A percentile compares a stretch with the other conserved stretches of the same genome.
Conservation (phyloP, 2,329 filamentous ascomycete genomes). For the Blastomyces silverae region DNA sequence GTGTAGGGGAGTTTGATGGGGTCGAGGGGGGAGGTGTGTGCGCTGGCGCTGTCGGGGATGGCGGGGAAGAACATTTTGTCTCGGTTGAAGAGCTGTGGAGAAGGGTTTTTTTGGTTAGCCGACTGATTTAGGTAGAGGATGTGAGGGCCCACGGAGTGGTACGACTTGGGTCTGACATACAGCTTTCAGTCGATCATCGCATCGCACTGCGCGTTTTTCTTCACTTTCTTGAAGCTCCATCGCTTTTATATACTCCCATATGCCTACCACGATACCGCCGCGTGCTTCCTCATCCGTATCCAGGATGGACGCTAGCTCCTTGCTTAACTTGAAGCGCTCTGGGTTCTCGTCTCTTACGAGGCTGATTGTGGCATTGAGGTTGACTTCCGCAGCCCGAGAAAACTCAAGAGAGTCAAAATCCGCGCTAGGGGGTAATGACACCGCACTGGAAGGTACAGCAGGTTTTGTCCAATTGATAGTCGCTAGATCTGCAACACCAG, state of each 20-base stretch:
- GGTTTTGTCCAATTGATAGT: slow-evolving; percentile 82
- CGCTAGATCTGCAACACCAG: slow-evolving; percentile 39
- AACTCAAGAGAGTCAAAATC: slow-evolving; percentile 92
- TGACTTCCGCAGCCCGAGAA: slow-evolving; percentile 85
- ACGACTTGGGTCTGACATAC: slow-evolving; percentile 44
- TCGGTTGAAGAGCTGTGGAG: slow-evolving; percentile 59
- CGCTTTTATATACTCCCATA: slow-evolving; percentile 91
- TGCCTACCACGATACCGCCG: slow-evolving; percentile 77
- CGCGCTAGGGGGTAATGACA: slow-evolving; percentile 55
- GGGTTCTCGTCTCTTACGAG: slow-evolving; percentile 76
- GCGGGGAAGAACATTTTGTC: slow-evolving; percentile 79
- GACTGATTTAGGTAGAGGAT: slow-evolving; percentile 4
- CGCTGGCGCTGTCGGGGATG: slow-evolving; percentile 70
- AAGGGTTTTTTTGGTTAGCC: slow-evolving; percentile 5
- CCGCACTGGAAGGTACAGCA: slow-evolving; percentile 45
- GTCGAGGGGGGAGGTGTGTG: slow-evolving; percentile 70
- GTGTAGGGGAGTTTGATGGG: slow-evolving; percentile 84
- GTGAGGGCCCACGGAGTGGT: slow-evolving; percentile 1
- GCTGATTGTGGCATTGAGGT: slow-evolving; percentile 83
- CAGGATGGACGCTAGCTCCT: slow-evolving; percentile 71
- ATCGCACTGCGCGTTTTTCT: slow-evolving; percentile 86
- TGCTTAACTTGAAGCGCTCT: slow-evolving; percentile 74
- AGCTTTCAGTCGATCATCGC: slow-evolving; percentile 72
- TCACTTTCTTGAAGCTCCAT: slow-evolving; percentile 88
- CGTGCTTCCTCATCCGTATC: slow-evolving; percentile 83